These are phyloP conservation scores for Dictyostelium capitatum DNA, from an alignment of 78 protist species.

Conservation along the genomic window DNA sequence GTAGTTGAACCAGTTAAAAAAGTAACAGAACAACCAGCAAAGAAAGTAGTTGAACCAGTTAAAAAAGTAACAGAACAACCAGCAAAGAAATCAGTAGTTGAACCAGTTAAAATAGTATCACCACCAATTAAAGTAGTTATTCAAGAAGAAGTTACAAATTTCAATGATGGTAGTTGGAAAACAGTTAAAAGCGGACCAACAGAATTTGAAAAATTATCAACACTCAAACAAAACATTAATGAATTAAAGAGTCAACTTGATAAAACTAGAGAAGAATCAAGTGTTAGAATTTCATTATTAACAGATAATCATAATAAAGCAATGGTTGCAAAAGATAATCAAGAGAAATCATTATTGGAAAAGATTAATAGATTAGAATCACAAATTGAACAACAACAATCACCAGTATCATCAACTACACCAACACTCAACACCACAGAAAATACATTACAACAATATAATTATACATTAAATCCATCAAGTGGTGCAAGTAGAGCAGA, in stretches of 20 bases:
- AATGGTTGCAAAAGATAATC: neutral
- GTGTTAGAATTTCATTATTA: conserved; percentile 16
- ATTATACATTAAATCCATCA: neutral
- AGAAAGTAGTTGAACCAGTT: neutral
- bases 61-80: neutral
- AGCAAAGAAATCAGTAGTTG: neutral
- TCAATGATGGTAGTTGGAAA: conserved; percentile 34
- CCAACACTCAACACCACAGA: conserved; percentile 31
- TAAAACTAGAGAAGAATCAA: conserved; percentile 39
- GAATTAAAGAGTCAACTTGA: conserved; percentile 4
- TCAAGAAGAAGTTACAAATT: neutral
- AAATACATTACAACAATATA: neutral
- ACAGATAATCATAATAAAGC: neutral
- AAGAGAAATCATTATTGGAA: conserved; percentile 3
- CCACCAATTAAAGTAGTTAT: neutral
- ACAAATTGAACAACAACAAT: conserved; percentile 22
- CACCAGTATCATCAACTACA: conserved; percentile 13
- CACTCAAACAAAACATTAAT: neutral
- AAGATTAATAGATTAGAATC: conserved; percentile 30
- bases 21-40: neutral
- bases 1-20: neutral
- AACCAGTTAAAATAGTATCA: neutral
- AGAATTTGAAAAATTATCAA: conserved; percentile 55
- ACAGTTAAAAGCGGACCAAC: conserved; percentile 46
- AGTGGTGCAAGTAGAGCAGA: neutral